A percentile compares a stretch with the other conserved stretches of the same genome.
Evolutionary conservation across 768 basidiomycete genomes (phyloP).

Genomic region (Ephemerocybe angulata): DNA sequence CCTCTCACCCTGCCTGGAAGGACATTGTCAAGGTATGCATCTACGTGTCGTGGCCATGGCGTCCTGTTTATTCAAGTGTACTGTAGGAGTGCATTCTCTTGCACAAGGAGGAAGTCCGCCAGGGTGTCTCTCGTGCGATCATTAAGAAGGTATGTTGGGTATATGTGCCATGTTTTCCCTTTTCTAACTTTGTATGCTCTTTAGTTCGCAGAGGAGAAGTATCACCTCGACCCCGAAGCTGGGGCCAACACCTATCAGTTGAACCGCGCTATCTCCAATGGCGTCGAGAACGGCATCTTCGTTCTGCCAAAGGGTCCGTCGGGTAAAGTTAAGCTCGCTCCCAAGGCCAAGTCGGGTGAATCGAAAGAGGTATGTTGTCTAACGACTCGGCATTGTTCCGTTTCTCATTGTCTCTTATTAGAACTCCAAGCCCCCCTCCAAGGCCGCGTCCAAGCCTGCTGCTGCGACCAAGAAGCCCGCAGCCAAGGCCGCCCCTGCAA

Average conservation of each 20-base stretch:
- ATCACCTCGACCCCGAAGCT: constrained; percentile 62
- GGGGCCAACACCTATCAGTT: constrained; percentile 67
- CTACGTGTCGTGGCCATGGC: not conserved
- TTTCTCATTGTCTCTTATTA: constrained; percentile 15
- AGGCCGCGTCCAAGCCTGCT: constrained; percentile 30
- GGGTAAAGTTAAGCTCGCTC: constrained; percentile 64
- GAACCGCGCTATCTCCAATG: constrained; percentile 67
- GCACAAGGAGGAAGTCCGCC: constrained; percentile 60
- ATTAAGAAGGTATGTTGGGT: constrained; percentile 72
- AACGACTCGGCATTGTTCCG: constrained; percentile 1
- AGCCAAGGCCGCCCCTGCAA: constrained; percentile 25
- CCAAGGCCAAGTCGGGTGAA: constrained; percentile 42
- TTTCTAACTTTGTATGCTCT: constrained; percentile 2
- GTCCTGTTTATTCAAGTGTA: not conserved
- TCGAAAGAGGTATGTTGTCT: constrained; percentile 55
- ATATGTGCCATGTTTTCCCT: constrained; percentile 6
- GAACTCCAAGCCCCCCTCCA: constrained; percentile 48
- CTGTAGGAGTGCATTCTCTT: constrained; percentile 67
- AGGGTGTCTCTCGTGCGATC: constrained; percentile 69
- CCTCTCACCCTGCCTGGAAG: constrained; percentile 48
- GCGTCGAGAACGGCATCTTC: constrained; percentile 49
- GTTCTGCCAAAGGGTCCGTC: constrained; percentile 42
- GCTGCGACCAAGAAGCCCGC: constrained; percentile 24
- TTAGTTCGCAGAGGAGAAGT: constrained; percentile 81
- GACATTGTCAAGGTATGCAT: constrained; percentile 49